These are phyloP conservation scores for Saccharomyces jurei DNA, from an alignment of 805 yeast genomes.

Conservation along the genomic window DNA sequence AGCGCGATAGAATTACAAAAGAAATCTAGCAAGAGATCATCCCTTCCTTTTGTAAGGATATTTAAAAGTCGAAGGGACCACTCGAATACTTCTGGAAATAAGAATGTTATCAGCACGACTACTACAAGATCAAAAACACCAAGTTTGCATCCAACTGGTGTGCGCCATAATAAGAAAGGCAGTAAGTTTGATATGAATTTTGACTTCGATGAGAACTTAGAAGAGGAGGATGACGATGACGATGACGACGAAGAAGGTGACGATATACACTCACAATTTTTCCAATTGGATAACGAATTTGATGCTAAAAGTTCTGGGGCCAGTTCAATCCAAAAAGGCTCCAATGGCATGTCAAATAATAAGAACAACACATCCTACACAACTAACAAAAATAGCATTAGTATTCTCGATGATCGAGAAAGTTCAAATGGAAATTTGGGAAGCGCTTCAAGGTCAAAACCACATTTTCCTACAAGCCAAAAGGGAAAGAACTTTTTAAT, in stretches of 20 bases:
- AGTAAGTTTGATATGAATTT: constrained; percentile 22
- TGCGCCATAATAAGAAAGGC: constrained; percentile 3
- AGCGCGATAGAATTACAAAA: constrained; percentile 5
- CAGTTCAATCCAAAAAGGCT: neutral
- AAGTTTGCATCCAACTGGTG: neutral
- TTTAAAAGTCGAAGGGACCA: constrained; percentile 17
- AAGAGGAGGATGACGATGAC: constrained; percentile 30
- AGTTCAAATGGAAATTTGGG: constrained; percentile 2
- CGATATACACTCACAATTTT: constrained; percentile 18
- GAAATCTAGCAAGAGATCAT: constrained; percentile 8
- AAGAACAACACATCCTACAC: neutral
- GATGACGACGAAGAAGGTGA: constrained; percentile 21
- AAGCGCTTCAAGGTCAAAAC: constrained; percentile 12
- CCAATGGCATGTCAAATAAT: neutral
- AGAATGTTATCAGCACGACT: neutral
- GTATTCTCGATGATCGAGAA: neutral
- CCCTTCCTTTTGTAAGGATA: constrained; percentile 20
- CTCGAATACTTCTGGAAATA: neutral
- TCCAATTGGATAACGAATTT: constrained; percentile 12
- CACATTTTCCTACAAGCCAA: constrained; percentile 11
- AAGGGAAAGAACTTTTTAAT: constrained; percentile 4
- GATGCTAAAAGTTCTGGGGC: neutral
- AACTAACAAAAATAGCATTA: neutral
- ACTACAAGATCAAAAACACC: neutral
- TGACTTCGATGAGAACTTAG: constrained; percentile 26